phyloP scores from a whole-genome alignment of 208 protist genomes.

The Polymyxa betae region DNA sequence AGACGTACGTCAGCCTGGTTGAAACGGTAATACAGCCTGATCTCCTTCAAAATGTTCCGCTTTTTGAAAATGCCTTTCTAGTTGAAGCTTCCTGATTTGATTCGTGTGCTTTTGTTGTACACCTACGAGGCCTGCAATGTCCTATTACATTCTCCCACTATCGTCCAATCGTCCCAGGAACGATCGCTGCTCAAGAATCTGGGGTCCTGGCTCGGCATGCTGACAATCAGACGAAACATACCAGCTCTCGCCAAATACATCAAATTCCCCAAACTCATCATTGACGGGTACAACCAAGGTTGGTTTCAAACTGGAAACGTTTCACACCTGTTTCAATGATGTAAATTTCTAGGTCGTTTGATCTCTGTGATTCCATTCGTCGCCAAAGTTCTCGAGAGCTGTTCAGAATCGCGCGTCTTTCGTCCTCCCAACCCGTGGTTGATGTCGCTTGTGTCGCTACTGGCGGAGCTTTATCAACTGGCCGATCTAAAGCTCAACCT shows the following conservation, averaged over 20 bases:
- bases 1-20: conserved; percentile 83
- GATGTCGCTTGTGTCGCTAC: conserved; percentile 79
- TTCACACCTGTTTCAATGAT: background rate
- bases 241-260: conserved; percentile 91
- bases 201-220: conserved; percentile 92
- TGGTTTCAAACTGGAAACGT: background rate
- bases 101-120: conserved; percentile 61
- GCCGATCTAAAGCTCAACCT: conserved; percentile 92
- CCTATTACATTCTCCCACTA: conserved; percentile 89
- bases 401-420: conserved; percentile 88
- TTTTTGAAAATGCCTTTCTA: background rate
- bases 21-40: conserved; percentile 52
- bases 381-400: conserved; percentile 83
- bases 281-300: conserved; percentile 85
- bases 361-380: conserved; percentile 95
- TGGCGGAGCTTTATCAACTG: conserved; percentile 90
- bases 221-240: conserved; percentile 96
- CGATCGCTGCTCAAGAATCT: conserved; percentile 95
- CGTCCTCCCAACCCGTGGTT: conserved; percentile 95
- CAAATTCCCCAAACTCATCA: conserved; percentile 89
- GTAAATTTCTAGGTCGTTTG: conserved; percentile 77
- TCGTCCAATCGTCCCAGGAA: conserved; percentile 83
- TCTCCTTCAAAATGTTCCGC: conserved; percentile 29
- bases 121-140: conserved; percentile 82
- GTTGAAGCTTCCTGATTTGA: background rate